phyloP scores from a whole-genome alignment of 352 stramenopile genomes.

The Halophytophthora batemanensis region DNA sequence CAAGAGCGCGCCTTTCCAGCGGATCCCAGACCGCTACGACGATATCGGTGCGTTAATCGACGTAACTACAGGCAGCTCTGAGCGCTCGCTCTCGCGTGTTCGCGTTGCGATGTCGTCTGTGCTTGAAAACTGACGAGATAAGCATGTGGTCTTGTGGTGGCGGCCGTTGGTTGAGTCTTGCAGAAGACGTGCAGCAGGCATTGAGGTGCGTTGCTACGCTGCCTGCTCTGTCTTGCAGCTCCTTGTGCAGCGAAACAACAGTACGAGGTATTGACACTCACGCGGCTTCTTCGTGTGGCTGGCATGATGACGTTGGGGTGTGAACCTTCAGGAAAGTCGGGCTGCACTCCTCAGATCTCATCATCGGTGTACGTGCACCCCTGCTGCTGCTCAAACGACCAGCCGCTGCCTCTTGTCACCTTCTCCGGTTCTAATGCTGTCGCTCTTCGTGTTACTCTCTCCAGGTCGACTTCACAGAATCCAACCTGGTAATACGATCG shows the following conservation, averaged over 20 bases:
- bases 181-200: constrained; percentile 50
- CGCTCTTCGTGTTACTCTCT: constrained; percentile 3
- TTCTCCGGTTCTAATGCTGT: background rate
- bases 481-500: constrained; percentile 37
- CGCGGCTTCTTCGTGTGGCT: background rate
- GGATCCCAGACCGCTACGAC: constrained; percentile 30
- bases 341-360: constrained; percentile 64
- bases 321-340: constrained; percentile 32
- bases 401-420: background rate
- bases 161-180: background rate
- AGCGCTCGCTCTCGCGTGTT: background rate
- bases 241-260: background rate
- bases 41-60: constrained; percentile 22
- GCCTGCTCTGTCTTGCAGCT: background rate
- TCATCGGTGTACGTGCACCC: constrained; percentile 36
- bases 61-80: background rate
- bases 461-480: constrained; percentile 62
- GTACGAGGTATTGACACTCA: background rate
- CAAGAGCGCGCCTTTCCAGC: constrained; percentile 14
- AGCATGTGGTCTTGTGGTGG: background rate
- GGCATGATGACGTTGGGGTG: background rate
- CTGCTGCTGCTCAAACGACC: background rate
- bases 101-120: background rate
- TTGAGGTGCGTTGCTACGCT: constrained; percentile 18
- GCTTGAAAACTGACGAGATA: constrained; percentile 1